Base-by-base conservation (phyloP, 2,329 filamentous ascomycete genomes). In the Phaeosphaeria sp. region DNA sequence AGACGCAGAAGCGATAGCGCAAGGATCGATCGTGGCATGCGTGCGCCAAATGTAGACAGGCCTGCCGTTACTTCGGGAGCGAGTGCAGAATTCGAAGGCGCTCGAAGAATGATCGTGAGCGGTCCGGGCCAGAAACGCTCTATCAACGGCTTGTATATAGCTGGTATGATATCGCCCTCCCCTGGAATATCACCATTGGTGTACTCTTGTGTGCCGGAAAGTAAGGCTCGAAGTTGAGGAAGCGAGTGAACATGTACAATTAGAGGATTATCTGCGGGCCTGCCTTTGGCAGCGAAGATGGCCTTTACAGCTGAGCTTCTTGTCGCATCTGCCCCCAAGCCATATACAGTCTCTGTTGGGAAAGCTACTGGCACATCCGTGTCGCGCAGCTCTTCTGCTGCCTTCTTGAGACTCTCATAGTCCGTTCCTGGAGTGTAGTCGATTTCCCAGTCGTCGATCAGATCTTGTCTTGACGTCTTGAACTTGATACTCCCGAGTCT, bases 291-390 rank as follows among this genome's bases (percentile, higher is more conserved):
- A 21, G 87, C 84, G 77, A 95, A 99, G 65, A 99, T 99, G n/a
- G 93, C 93, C 71, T 85, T 88, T 6, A 98, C 94, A 1, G 94
- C 90, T 22, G 81, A 83, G 69, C 89, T 92, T 68, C 92, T 87
- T 23, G 93, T 98, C 11, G 95, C 95, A 79, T 98, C 95, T 15
- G 95, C 95, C n/a, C 93, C 95, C 7, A 99, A 84, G 0, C 95
- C 95, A 75, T 99, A 99, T 0, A 99, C 95, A 0, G 95, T 99
- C 79, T 99, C 95, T 0, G 95, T 99, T 0, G 95, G 95, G 74
- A 99, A 99, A 1, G 92, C 95, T 48, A 99, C 92, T 4, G 95
- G 95, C 3, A 85, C 84, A 72, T 91, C 84, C 51, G 84, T 88
- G 18, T 82, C 82, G 51, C 82, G 85, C 36, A 97, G 81, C 63